Conservation (phyloP, 441 rosid species). For the Erysimum pusillum region DNA sequence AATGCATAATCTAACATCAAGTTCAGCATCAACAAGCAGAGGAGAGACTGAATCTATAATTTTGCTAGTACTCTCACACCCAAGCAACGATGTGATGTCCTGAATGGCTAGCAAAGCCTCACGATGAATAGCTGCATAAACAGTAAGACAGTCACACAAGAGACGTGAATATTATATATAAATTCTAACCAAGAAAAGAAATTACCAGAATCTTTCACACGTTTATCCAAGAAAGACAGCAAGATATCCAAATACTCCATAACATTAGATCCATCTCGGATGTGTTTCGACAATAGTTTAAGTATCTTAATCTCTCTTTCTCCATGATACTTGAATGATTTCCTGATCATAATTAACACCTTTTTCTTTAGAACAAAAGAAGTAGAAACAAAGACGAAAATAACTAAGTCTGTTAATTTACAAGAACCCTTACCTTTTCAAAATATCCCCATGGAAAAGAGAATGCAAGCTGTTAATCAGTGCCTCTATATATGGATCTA, state of each 20-base stretch:
- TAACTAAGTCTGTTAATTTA: constrained; percentile 15
- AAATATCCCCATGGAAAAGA: constrained; percentile 62
- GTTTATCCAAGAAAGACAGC: constrained; percentile 69
- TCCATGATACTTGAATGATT: constrained; percentile 68
- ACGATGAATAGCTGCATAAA: constrained; percentile 61
- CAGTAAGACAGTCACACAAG: constrained; percentile 36
- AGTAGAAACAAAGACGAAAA: constrained; percentile 32
- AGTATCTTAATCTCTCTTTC: constrained; percentile 71
- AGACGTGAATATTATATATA: constrained; percentile 5
- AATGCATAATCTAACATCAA: constrained; percentile 66
- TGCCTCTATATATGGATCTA: constrained; percentile 66
- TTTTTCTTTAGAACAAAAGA: not conserved
- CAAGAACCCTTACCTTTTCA: constrained; percentile 67
- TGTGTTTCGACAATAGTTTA: constrained; percentile 68
- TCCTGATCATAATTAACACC: constrained; percentile 59
- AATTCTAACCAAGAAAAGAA: constrained; percentile 12
- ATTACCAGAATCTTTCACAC: constrained; percentile 70
- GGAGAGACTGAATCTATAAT: constrained; percentile 68
- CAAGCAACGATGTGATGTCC: constrained; percentile 61
- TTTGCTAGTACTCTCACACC: constrained; percentile 54
- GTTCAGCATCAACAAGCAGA: constrained; percentile 71
- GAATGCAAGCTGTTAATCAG: constrained; percentile 77
- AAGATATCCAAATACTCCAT: constrained; percentile 72
- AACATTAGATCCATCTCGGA: constrained; percentile 58
- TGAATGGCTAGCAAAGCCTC: constrained; percentile 70